Base-by-base conservation (phyloP, 129 eudicot genomes). In the Sambucus nigra region DNA sequence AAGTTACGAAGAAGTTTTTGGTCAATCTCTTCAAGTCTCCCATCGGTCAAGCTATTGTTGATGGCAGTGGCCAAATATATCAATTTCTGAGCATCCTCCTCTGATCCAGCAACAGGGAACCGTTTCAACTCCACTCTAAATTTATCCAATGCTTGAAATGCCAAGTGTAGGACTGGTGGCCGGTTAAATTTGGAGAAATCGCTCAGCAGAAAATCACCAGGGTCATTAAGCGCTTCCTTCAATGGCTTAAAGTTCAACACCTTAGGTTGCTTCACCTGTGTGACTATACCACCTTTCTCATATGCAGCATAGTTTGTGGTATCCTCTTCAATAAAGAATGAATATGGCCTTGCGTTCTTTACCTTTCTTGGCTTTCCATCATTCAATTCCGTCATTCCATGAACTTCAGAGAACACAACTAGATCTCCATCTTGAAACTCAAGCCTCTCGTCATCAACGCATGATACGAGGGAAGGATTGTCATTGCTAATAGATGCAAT, bases 381-480 rank as follows among this genome's bases (percentile, higher is more conserved):
- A 71, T 76, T 88, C 44, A 88, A 38, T 60, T 88, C 95, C 0
- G 85, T 44, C 97, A 88, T 80, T 41, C 95, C 97, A 13, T 72
- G 78, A 26, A 88, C 80, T 76, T 80, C 97, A 16, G 95, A 84
- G 56, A 88, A 88, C 29, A 78, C 65, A 60, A 88, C 97, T 26
- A 84, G 66, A 67, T 88, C 93, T 45, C 97, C 97, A 46, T 84
- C 97, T 53, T 88, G 93, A 63, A 88, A 88, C 66, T 84, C 95
- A 7, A 81, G 70, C 33, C 97, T 72, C 68, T 88, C 95, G 51
- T 84, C 97, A 71, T 84, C 97, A 25, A 88, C 88, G 68, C 92
- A 84, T 16, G 88, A 55, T 52, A 88, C 73, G 11, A 88, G 78
- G 3, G 88, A 85, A 53, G 93, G 93, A 45, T 78, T 78, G 63